These are phyloP conservation scores for Salicornia ramosissima DNA, from an alignment of 148 eudicot species.

Conservation along the genomic window DNA sequence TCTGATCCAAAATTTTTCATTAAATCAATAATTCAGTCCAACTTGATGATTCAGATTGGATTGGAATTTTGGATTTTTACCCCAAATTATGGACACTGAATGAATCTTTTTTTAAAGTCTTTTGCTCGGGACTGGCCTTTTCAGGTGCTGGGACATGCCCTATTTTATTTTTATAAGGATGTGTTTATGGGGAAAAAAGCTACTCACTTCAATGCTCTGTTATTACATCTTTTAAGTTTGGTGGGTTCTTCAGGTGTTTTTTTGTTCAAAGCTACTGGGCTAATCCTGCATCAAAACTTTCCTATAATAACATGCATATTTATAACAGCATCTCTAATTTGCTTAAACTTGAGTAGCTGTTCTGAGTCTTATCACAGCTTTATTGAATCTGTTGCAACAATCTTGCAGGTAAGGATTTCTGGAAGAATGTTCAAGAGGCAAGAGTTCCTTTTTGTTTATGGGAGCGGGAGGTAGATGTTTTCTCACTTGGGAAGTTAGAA, in stretches of 20 bases:
- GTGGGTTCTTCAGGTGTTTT: not conserved
- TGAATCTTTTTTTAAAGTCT: not conserved
- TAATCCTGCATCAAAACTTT: not conserved
- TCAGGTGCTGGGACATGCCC: not conserved
- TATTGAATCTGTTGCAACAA: not conserved
- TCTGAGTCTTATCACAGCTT: not conserved
- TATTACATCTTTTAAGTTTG: not conserved
- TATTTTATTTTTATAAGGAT: not conserved
- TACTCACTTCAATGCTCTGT: not conserved
- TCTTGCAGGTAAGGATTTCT: not conserved
- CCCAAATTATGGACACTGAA: too few species aligned
- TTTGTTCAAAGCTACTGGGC: not conserved
- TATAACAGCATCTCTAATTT: not conserved
- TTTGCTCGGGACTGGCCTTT: not conserved
- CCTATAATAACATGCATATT: not conserved
- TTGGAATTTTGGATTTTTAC: too few species aligned
- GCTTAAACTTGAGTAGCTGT: not conserved
- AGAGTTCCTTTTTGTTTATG: not conserved
- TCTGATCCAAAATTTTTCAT: too few species aligned
- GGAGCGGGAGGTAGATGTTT: not conserved
- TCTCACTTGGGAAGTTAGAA: not conserved
- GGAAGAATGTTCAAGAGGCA: not conserved
- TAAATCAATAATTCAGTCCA: too few species aligned
- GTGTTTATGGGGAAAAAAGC: not conserved
- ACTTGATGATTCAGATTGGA: too few species aligned